Evolutionary conservation across 2,329 filamentous ascomycete species (phyloP), one percentile per base, ranked within the genome.

Genomic region (Exophiala oligosperma): DNA sequence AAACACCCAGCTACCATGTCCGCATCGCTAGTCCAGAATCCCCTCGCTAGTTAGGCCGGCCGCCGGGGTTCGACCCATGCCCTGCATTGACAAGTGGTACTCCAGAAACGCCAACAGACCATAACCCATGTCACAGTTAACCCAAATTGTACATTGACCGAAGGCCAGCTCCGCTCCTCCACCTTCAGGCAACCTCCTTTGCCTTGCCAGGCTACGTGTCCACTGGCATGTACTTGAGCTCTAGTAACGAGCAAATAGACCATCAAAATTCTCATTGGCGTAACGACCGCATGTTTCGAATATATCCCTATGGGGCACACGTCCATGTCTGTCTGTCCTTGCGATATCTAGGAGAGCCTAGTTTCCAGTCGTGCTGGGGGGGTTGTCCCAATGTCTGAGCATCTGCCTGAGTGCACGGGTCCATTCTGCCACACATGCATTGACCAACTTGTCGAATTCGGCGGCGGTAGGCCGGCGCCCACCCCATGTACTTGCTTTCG

Each of bases 401-500:
- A 91, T 85, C 55, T 82, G 83, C 37, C 80, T 75, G 26, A 91
- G 73, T 1, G 87, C 88, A 63, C 76, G 76, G 29, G 77, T 83
- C 88, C 88, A 91, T 71, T 91, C 88, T 24, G 77, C 77, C 63
- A 83, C 79, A 68, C 90, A 89, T 54, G 83, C 87, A 37, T 75
- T 77, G 1, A 84, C 78, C 32, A 91, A 79, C 70, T 85, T 80
- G 3, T 79, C 73, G 0, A 84, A 77, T 57, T 87, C 82, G 1
- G 82, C 81, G 1, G 76, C 68, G 1, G 80, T 76, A 0, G 88
- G 87, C 26, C 75, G 71, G 35, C 77, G 77, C 1, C 79, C 82
- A 48, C 82, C 87, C 88, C 88, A 91, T 86, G 91, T 91, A 56
- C 84, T 81, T 2, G 82, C 84, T 64, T 81, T 82, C 12, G 76